Base-by-base conservation (phyloP, 1,284 basidiomycete species). In the Ganoderma lucidum region DNA sequence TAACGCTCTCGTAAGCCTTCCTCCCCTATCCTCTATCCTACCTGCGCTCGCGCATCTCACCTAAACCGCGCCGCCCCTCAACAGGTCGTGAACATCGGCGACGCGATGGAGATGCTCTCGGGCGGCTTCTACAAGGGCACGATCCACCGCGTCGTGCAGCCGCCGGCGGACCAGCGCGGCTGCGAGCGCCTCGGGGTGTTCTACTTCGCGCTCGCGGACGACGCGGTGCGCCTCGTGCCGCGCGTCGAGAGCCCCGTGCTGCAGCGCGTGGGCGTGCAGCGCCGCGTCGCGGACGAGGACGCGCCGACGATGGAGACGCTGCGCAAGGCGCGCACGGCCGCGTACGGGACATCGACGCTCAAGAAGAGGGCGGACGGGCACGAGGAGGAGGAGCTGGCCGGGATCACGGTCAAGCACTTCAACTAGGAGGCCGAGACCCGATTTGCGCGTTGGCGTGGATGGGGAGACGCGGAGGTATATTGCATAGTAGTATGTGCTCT, bases 1-100 rank as follows among this genome's bases (percentile, higher is more conserved):
- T 8, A 89, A 90, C 67, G 88, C 87, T 0, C 74, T 90, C 48
- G 88, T 88, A 71, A 51, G 81, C 69, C 28, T 3, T 37, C 6
- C 35, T 30, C 8, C 9, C 32, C 55, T 4, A 32, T 12, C 23
- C 19, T 39, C 17, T 30, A 6, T 10, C 37, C 32, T 2, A 4
- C 10, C 5, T 2, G 9, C 32, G 17, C 23, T 35, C 35, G 35
- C 35, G 35, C 35, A 35, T 58, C 39, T 37, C 53, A 9, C 35
- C 32, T 59, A 3, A 59, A 3, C 15, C 2, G 15, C 1, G 10
- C 14, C 23, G 14, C 15, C 12, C 10, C 28, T 2, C 15, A 19
- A 28, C 32, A 82, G 81, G 76, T 81, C 42, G 77, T 85, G 66
- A 86, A 85, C 73, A 81, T 81, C 48, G 83, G 84, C 58, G 84